Percentiles rank a stretch among this genome's conserved stretches.
These are phyloP conservation scores for Arthroderma sp. DNA, from an alignment of 2,329 filamentous ascomycete species.

Conservation along the genomic window DNA sequence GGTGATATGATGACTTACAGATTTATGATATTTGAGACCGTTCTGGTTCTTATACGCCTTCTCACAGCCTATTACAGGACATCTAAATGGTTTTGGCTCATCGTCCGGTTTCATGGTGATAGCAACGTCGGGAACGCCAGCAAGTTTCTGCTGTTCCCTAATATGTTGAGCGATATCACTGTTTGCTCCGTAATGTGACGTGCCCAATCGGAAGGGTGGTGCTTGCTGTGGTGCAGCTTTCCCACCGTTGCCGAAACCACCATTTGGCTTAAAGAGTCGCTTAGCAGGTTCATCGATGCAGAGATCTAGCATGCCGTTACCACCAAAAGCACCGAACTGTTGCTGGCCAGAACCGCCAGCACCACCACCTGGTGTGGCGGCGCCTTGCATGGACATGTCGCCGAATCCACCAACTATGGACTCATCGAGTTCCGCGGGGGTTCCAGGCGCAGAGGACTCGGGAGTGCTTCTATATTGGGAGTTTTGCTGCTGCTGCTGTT, in stretches of 20 bases:
- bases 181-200: conserved; percentile 62
- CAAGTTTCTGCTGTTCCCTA: conserved; percentile 52
- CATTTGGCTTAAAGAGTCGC: conserved; percentile 76
- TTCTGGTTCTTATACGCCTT: conserved; percentile 99
- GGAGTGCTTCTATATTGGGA: conserved; percentile 45
- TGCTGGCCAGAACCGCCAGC: conserved; percentile 13
- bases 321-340: conserved; percentile 31
- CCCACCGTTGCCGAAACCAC: conserved; percentile 49
- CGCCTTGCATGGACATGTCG: conserved; percentile 45
- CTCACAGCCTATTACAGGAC: conserved; percentile 94
- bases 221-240: conserved; percentile 56
- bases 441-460: conserved; percentile 57
- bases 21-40: conserved; percentile 80
- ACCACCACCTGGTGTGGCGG: conserved; percentile 30
- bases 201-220: conserved; percentile 61
- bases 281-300: conserved; percentile 91
- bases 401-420: conserved; percentile 53
- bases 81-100: conserved; percentile 95
- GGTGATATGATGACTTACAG: conserved; percentile 37
- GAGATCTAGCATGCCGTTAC: conserved; percentile 45
- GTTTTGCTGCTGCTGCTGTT: conserved; percentile 31
- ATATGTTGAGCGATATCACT: conserved; percentile 60
- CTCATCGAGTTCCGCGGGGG: conserved; percentile 62
- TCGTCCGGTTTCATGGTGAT: conserved; percentile 49
- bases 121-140: conserved; percentile 40